Evolutionary conservation across 148 eudicot species (phyloP).

Genomic region (Selenicereus undatus): DNA sequence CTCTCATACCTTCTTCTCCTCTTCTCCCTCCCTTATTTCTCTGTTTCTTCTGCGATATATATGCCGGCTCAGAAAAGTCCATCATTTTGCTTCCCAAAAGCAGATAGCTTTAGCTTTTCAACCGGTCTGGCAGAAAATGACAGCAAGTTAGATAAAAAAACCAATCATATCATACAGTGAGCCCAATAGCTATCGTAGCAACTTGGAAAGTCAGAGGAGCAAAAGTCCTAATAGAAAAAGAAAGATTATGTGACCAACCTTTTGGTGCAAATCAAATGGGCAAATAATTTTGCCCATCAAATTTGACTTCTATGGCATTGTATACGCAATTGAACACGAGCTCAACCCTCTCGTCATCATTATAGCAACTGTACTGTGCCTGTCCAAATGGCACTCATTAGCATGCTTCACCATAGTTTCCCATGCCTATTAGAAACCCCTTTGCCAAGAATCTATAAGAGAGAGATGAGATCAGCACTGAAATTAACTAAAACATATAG

Average conservation of each 20-base stretch:
- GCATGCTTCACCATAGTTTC: slow-evolving; percentile 67
- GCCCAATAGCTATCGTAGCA: neutral
- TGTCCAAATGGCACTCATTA: slow-evolving; percentile 46
- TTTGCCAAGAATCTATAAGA: slow-evolving; percentile 48
- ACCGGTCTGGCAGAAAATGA: slow-evolving; percentile 45
- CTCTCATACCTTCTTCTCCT: too few species aligned
- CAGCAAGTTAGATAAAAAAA: slow-evolving; percentile 9
- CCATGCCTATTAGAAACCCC: slow-evolving; percentile 61
- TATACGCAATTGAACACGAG: slow-evolving; percentile 32
- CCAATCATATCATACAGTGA: neutral
- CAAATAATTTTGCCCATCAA: slow-evolving; percentile 21
- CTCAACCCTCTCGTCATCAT: slow-evolving; percentile 14
- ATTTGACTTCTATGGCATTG: slow-evolving; percentile 30
- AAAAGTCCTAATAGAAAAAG: neutral
- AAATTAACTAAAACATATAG: neutral
- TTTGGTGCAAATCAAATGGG: slow-evolving; percentile 22
- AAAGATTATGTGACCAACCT: slow-evolving; percentile 20
- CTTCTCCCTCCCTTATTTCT: too few species aligned
- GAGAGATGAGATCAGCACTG: neutral
- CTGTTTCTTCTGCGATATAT: too few species aligned
- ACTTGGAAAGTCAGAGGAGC: neutral
- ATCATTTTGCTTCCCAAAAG: slow-evolving; percentile 41
- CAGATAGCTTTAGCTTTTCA: slow-evolving; percentile 46
- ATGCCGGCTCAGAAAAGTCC: too few species aligned
- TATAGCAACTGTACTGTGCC: slow-evolving; percentile 37